Percentiles rank a stretch among this genome's conserved stretches.
Conservation (phyloP, 805 yeast species). For the Torulaspora gathmanii region DNA sequence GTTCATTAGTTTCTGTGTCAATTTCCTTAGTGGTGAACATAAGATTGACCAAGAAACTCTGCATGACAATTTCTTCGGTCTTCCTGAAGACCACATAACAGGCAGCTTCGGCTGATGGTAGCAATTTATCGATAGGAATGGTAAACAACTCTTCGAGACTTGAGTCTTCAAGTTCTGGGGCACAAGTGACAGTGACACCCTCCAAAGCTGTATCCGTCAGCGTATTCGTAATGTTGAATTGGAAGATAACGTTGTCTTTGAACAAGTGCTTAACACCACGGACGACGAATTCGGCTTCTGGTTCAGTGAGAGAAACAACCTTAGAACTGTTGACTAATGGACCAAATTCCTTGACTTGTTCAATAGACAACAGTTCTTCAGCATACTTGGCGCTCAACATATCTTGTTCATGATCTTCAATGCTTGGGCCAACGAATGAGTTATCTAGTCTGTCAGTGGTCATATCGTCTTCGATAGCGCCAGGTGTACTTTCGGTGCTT, state of each 20-base stretch:
- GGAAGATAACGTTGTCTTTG: constrained; percentile 65
- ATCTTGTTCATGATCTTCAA: constrained; percentile 33
- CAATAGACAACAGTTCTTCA: constrained; percentile 62
- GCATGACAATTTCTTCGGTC: constrained; percentile 43
- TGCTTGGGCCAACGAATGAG: constrained; percentile 27
- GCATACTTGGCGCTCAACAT: constrained; percentile 60
- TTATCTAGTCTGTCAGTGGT: constrained; percentile 30
- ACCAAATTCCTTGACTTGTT: constrained; percentile 73
- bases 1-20: constrained; percentile 63
- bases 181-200: constrained; percentile 66
- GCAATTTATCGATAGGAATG: constrained; percentile 65
- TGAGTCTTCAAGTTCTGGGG: constrained; percentile 49
- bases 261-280: constrained; percentile 79
- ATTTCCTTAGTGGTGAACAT: constrained; percentile 75
- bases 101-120: constrained; percentile 66
- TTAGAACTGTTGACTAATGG: constrained; percentile 65
- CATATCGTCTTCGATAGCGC: constrained; percentile 12
- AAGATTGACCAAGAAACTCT: constrained; percentile 59
- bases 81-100: constrained; percentile 73
- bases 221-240: constrained; percentile 81
- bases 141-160: constrained; percentile 61
- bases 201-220: constrained; percentile 71
- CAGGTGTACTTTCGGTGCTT: constrained; percentile 22
- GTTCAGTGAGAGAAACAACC: constrained; percentile 70
- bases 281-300: constrained; percentile 90